These are phyloP conservation scores for Ustilago xerochloae DNA, from an alignment of 1,284 basidiomycete genomes.

Conservation along the genomic window DNA sequence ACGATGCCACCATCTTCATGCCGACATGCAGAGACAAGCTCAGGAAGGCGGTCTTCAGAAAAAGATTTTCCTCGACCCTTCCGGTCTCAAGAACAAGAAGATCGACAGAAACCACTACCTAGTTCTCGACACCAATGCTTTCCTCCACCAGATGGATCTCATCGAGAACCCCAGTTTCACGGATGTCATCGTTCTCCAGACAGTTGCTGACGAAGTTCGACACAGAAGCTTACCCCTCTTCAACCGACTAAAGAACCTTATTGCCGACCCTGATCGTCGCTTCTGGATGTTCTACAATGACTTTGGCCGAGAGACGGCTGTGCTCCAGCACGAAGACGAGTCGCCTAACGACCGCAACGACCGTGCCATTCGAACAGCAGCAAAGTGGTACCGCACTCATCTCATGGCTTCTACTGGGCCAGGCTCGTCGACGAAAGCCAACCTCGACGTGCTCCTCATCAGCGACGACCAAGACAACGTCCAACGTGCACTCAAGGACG, in stretches of 20 bases:
- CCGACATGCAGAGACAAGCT: constrained; percentile 38
- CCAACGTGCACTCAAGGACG: constrained; percentile 71
- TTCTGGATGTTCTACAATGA: constrained; percentile 65
- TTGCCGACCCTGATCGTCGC: constrained; percentile 63
- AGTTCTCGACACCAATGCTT: constrained; percentile 94
- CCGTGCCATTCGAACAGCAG: constrained; percentile 61
- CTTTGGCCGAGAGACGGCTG: constrained; percentile 54
- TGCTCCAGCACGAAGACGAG: constrained; percentile 54
- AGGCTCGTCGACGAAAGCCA: constrained; percentile 36
- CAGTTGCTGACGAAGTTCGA: constrained; percentile 93
- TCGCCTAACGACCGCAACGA: constrained; percentile 67
- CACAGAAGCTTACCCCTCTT: constrained; percentile 93
- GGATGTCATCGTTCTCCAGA: constrained; percentile 83
- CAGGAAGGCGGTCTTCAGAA: constrained; percentile 73
- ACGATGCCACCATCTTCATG: constrained; percentile 54
- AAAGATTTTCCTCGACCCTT: constrained; percentile 50
- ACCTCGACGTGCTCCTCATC: constrained; percentile 62
- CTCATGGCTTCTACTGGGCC: constrained; percentile 44
- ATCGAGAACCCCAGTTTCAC: constrained; percentile 61
- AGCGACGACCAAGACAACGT: constrained; percentile 89
- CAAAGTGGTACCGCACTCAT: constrained; percentile 62
- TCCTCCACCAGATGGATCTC: constrained; percentile 78
- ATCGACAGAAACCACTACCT: constrained; percentile 75
- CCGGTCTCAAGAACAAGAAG: constrained; percentile 48
- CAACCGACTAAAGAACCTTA: constrained; percentile 72